Evolutionary conservation across 805 yeast species (phyloP).

Genomic region (Cyberlindnera bimundalis): DNA sequence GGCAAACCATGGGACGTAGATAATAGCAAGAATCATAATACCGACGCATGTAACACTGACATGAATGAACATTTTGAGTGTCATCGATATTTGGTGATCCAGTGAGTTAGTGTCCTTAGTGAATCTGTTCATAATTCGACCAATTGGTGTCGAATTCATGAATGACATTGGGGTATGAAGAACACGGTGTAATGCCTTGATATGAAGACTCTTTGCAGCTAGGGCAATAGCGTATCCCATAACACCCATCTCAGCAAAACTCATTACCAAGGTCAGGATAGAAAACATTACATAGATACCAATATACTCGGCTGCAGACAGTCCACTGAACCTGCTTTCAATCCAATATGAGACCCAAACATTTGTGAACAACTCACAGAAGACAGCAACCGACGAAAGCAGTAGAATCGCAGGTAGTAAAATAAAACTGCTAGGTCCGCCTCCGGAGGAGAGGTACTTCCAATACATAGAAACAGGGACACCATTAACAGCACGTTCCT

Average conservation of each 20-base stretch:
- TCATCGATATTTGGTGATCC: conserved; percentile 21
- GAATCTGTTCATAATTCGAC: conserved; percentile 30
- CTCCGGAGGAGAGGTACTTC: conserved; percentile 38
- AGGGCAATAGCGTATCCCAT: conserved; percentile 12
- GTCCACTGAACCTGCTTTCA: conserved; percentile 43
- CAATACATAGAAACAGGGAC: conserved; percentile 33
- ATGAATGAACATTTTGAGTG: conserved; percentile 32
- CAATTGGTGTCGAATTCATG: conserved; percentile 69
- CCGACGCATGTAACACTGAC: conserved; percentile 7
- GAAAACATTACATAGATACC: conserved; percentile 51
- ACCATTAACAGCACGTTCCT: conserved; percentile 37
- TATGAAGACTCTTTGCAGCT: conserved; percentile 28
- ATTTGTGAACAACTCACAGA: conserved; percentile 57
- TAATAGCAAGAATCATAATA: conserved; percentile 33
- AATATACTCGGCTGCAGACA: conserved; percentile 53
- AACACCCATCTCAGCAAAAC: conserved; percentile 34
- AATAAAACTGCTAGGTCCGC: conserved; percentile 36
- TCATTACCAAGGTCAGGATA: conserved; percentile 42
- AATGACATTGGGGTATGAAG: conserved; percentile 75
- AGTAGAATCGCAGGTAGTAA: conserved; percentile 24
- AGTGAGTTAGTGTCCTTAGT: conserved; percentile 80
- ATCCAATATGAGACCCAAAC: conserved; percentile 82
- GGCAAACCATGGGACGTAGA: conserved; percentile 44
- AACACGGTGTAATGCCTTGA: conserved; percentile 50
- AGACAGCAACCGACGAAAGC: conserved; percentile 35